Evolutionary conservation across 1,284 basidiomycete genomes (phyloP).

Genomic region (Cryptococcus sp.): DNA sequence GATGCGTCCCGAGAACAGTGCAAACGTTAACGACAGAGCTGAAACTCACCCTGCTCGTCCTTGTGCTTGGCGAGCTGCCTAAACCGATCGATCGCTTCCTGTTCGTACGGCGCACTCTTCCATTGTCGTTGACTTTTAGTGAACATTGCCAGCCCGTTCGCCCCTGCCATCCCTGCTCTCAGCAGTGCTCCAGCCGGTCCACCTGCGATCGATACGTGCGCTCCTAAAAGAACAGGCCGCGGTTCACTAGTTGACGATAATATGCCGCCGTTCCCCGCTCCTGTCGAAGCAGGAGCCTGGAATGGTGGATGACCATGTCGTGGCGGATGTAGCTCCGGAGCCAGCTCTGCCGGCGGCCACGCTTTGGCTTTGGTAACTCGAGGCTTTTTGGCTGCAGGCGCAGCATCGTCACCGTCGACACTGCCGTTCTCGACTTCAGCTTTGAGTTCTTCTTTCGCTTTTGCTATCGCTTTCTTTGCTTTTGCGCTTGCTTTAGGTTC

Average conservation of each 20-base stretch:
- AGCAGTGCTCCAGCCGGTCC: conserved; percentile 72
- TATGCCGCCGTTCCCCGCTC: conserved; percentile 26
- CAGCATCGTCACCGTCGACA: conserved; percentile 1
- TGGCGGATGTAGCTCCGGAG: conserved; percentile 39
- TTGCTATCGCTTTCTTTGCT: background rate
- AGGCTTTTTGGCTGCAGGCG: conserved; percentile 24
- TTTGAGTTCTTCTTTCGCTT: background rate
- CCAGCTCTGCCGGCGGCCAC: conserved; percentile 47
- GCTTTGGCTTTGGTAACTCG: conserved; percentile 24
- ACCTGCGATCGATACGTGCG: conserved; percentile 77
- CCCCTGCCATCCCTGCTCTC: conserved; percentile 73
- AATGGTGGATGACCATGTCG: conserved; percentile 42
- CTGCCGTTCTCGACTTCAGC: conserved; percentile 1
- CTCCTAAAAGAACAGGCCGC: conserved; percentile 60
- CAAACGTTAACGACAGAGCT: background rate
- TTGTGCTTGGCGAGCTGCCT: conserved; percentile 55
- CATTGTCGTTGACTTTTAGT: conserved; percentile 81
- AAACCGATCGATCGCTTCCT: conserved; percentile 19
- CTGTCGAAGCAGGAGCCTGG: conserved; percentile 14
- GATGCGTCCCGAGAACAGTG: background rate
- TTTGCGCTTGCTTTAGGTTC: background rate
- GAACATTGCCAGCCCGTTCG: conserved; percentile 79
- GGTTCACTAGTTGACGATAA: conserved; percentile 12
- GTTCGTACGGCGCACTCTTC: conserved; percentile 60
- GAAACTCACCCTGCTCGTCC: conserved; percentile 42